Conservation (phyloP, 1,284 basidiomycete species). For the Ustilago bromivora region DNA sequence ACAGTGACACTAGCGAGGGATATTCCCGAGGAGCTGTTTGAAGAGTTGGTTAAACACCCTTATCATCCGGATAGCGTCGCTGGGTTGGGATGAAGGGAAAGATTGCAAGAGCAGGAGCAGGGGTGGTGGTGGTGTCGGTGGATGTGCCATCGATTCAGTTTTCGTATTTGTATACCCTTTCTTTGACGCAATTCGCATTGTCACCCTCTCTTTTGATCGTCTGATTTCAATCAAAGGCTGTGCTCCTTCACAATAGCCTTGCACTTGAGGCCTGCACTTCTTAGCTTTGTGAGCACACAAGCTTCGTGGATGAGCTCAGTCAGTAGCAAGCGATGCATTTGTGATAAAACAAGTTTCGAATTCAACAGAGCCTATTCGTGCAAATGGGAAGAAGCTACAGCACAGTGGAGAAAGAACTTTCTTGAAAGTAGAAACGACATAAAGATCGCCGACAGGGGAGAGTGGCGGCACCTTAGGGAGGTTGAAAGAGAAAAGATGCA, state of each 20-base stretch:
- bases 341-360: constrained; percentile 22
- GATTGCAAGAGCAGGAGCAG: too few relatives aligned
- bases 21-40: constrained; percentile 76
- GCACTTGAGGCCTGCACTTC: too few relatives aligned
- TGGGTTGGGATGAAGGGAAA: constrained; percentile 4
- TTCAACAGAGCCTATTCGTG: constrained; percentile 18
- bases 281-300: too few relatives aligned
- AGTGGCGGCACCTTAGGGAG: constrained; percentile 6
- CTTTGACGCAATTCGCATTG: background rate
- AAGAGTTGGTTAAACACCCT: constrained; percentile 56
- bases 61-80: constrained; percentile 45
- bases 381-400: constrained; percentile 48
- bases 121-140: too few relatives aligned
- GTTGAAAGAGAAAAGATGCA: constrained; percentile 20
- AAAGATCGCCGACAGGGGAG: background rate
- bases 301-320: too few relatives aligned
- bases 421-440: constrained; percentile 10
- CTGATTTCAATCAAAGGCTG: background rate
- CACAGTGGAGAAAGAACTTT: constrained; percentile 16
- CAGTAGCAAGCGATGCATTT: background rate
- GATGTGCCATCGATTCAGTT: background rate
- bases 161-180: background rate
- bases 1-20: constrained; percentile 92
- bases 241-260: too few relatives aligned
- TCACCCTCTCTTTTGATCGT: too few relatives aligned